phyloP scores from a whole-genome alignment of 1,284 basidiomycete genomes.

The Anthracocystis panici-leucophaei region DNA sequence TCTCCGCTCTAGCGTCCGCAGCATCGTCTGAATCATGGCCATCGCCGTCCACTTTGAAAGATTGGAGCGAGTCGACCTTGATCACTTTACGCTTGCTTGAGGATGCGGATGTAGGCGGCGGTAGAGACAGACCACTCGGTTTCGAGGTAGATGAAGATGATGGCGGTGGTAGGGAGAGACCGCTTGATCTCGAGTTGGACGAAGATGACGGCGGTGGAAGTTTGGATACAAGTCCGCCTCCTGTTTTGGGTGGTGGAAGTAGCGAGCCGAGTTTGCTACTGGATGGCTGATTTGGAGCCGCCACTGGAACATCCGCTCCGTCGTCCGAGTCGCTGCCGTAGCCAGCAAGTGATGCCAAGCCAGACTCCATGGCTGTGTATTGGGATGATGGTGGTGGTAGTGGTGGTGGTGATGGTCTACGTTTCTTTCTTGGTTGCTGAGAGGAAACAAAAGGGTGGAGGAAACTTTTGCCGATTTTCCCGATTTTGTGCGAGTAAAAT shows the following conservation, averaged over 20 bases:
- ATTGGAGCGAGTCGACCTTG: conserved; percentile 41
- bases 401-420: conserved; percentile 1
- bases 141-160: conserved; percentile 5
- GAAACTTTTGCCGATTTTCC: not conserved
- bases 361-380: conserved; percentile 21
- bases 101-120: conserved; percentile 18
- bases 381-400: not conserved
- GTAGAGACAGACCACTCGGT: conserved; percentile 18
- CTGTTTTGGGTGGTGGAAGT: conserved; percentile 31
- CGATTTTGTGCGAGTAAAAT: conserved; percentile 1
- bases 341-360: conserved; percentile 34
- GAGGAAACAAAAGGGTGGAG: conserved; percentile 9
- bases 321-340: conserved; percentile 46
- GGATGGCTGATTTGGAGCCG: conserved; percentile 1
- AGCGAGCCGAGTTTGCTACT: conserved; percentile 20
- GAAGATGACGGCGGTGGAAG: conserved; percentile 29
- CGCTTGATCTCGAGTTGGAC: conserved; percentile 8
- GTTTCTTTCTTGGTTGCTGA: no score
- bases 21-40: conserved; percentile 11
- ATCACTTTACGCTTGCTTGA: conserved; percentile 40
- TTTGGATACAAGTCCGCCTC: conserved; percentile 11
- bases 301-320: not conserved
- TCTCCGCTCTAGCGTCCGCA: not conserved
- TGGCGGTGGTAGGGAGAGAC: conserved; percentile 33
- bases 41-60: conserved; percentile 8